Percentiles rank a stretch among this genome's conserved stretches.
phyloP scores from a whole-genome alignment of 2,329 filamentous ascomycete species.

The Colletotrichum navitas region DNA sequence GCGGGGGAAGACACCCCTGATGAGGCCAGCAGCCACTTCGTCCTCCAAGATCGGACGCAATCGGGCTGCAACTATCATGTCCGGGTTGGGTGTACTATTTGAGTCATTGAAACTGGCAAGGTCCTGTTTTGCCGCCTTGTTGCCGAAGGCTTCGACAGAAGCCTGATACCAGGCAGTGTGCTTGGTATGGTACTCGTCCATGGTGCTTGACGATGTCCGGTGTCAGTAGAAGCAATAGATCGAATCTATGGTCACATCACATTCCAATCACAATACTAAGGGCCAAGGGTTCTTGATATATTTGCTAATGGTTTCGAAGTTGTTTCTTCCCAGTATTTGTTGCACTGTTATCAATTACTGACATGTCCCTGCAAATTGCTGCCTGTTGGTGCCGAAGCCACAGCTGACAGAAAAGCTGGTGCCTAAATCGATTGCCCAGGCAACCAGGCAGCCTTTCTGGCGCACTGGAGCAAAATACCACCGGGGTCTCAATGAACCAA shows the following conservation, averaged over 20 bases:
- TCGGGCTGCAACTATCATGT: constrained; percentile 54
- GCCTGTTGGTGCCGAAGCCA: background rate
- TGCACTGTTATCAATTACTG: background rate
- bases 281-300: background rate
- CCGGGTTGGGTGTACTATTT: constrained; percentile 30
- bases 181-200: constrained; percentile 34
- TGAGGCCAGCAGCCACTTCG: constrained; percentile 49
- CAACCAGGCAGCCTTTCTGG: background rate
- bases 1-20: constrained; percentile 47
- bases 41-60: constrained; percentile 54
- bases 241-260: background rate
- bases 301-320: background rate
- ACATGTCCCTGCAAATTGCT: background rate
- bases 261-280: no score
- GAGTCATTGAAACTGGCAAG: background rate
- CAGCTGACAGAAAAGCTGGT: background rate
- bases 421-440: constrained; percentile 12
- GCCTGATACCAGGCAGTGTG: constrained; percentile 29
- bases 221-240: background rate
- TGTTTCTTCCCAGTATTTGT: background rate
- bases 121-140: constrained; percentile 18
- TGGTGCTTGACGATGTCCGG: background rate
- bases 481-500: background rate
- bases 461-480: background rate
- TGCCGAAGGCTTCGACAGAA: constrained; percentile 20